Evolutionary conservation across 306 rosid genomes (phyloP).

Genomic region (Cercis canadensis): DNA sequence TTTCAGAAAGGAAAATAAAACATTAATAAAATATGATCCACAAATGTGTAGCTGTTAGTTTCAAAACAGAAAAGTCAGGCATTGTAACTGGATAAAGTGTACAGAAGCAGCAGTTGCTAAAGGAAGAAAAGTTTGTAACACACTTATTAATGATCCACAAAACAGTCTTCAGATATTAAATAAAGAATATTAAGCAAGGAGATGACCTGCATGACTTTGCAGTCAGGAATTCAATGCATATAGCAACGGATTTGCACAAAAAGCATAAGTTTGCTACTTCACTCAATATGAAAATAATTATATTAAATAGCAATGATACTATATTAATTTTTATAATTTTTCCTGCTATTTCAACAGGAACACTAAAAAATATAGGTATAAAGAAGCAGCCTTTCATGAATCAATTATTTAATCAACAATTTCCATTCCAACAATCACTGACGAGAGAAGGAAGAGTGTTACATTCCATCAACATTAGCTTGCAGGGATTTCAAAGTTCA

Average conservation of each 20-base stretch:
- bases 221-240: neutral
- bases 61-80: neutral
- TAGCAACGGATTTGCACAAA: constrained; percentile 7
- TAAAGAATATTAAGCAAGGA: constrained; percentile 9
- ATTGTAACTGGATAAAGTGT: constrained; percentile 1
- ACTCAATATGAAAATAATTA: neutral
- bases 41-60: constrained; percentile 14
- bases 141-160: neutral
- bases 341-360: neutral
- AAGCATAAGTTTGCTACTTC: neutral
- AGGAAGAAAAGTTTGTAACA: constrained; percentile 6
- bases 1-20: constrained; percentile 20
- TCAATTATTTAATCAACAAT: neutral
- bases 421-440: constrained; percentile 7
- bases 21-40: constrained; percentile 5
- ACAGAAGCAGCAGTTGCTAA: constrained; percentile 4
- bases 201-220: neutral
- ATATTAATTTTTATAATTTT: constrained; percentile 1
- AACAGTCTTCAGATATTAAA: constrained; percentile 2
- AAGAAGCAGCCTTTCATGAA: neutral
- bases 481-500: too few species aligned
- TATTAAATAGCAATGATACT: constrained; percentile 9
- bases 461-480: too few species aligned
- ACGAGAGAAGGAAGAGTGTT: too few species aligned
- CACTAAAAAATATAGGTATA: neutral